phyloP scores from a whole-genome alignment of 345 rosid species.

The Moringa oleifera region DNA sequence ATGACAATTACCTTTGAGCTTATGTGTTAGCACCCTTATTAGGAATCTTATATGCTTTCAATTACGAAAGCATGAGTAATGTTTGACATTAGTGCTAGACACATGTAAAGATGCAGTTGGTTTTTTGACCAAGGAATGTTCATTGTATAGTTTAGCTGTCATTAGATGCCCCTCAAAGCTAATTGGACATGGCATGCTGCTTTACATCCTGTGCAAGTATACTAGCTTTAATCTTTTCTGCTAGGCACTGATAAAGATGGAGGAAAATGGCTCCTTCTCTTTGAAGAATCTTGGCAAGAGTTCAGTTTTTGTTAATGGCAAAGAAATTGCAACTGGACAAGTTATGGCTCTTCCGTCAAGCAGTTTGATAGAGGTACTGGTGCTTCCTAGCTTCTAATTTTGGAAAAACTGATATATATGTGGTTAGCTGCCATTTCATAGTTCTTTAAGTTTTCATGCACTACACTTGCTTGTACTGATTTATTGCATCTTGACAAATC shows the following conservation, averaged over 20 bases:
- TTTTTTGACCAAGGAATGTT: not conserved
- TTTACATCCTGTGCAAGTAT: no score
- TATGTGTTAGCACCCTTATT: no score
- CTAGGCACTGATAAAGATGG: slow-evolving; percentile 69
- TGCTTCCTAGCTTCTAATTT: not conserved
- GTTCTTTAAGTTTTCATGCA: not conserved
- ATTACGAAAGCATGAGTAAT: not conserved
- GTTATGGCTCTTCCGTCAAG: slow-evolving; percentile 30
- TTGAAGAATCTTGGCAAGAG: slow-evolving; percentile 65
- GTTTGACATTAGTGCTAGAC: not conserved
- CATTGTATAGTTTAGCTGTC: slow-evolving; percentile 8
- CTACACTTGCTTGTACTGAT: not conserved
- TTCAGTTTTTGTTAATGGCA: slow-evolving; percentile 48
- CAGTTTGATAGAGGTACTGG: slow-evolving; percentile 58
- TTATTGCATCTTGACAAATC: no score
- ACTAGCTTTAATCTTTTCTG: slow-evolving; percentile 11
- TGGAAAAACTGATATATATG: not conserved
- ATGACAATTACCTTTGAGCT: no score
- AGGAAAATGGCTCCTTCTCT: slow-evolving; percentile 49
- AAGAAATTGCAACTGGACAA: slow-evolving; percentile 43
- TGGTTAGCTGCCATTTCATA: slow-evolving; percentile 1
- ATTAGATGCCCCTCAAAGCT: slow-evolving; percentile 4
- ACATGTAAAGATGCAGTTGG: not conserved
- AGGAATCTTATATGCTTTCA: no score
- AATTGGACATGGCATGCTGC: not conserved